Percentiles rank a stretch among this genome's conserved stretches.
Conservation (phyloP, 495 filamentous ascomycete genomes). For the Penicillium simplicissimum region DNA sequence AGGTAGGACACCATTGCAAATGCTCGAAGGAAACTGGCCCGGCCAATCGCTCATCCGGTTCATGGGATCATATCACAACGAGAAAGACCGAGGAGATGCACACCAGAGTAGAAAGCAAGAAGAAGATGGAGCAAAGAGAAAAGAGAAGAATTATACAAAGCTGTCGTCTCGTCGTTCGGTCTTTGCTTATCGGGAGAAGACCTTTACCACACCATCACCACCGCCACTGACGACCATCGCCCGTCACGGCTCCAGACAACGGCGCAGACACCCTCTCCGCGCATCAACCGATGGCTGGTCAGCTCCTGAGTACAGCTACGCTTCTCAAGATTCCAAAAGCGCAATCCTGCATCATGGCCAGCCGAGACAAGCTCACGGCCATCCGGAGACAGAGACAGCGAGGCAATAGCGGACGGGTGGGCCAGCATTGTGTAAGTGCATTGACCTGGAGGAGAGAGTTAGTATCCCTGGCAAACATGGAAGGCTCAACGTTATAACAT, state of each 20-base stretch:
- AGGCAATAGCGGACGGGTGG: constrained; percentile 87
- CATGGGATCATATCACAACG: constrained; percentile 40
- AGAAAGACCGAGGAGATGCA: constrained; percentile 26
- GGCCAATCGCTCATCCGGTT: constrained; percentile 47
- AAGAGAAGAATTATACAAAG: constrained; percentile 40
- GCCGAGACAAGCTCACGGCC: constrained; percentile 93
- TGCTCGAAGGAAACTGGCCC: constrained; percentile 37
- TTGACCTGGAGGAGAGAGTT: constrained; percentile 69
- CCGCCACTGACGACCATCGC: constrained; percentile 89
- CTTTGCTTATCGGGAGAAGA: constrained; percentile 67
- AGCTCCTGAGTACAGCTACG: constrained; percentile 91
- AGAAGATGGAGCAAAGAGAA: constrained; percentile 16
- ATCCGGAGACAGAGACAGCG: constrained; percentile 86
- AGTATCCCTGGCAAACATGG: constrained; percentile 22
- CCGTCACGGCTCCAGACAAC: constrained; percentile 96
- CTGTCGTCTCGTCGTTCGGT: constrained; percentile 26
- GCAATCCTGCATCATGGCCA: constrained; percentile 89
- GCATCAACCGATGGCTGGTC: constrained; percentile 85
- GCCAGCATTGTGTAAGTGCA: constrained; percentile 98
- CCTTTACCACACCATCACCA: constrained; percentile 96
- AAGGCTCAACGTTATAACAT: constrained; percentile 41
- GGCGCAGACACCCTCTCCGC: constrained; percentile 88
- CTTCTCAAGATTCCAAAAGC: constrained; percentile 98
- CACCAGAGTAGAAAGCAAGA: constrained; percentile 27
- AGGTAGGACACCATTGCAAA: constrained; percentile 45